phyloP scores from a whole-genome alignment of 2,329 filamentous ascomycete genomes.

The Colletotrichum navitas region DNA sequence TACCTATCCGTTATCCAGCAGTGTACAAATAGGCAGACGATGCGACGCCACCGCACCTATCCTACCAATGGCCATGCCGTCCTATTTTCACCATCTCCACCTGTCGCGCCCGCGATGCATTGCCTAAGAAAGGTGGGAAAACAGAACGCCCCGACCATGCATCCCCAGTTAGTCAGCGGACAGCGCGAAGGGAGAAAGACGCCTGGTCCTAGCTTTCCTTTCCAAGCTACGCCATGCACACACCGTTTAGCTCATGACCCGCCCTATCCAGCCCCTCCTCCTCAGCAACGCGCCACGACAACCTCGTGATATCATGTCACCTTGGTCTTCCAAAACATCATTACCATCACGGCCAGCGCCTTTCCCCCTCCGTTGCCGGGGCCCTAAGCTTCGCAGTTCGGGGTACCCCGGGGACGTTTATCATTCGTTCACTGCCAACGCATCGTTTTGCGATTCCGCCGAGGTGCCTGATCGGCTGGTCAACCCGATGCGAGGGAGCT shows the following conservation, averaged over 20 bases:
- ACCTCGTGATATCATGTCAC: constrained; percentile 21
- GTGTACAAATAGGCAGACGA: neutral
- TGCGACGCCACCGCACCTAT: neutral
- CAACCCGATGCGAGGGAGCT: constrained; percentile 2
- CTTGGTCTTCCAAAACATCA: neutral
- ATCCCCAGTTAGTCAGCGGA: neutral
- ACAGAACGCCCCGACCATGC: neutral
- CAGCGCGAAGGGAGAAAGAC: neutral
- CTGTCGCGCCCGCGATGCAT: neutral
- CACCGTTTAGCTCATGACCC: constrained; percentile 9
- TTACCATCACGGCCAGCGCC: neutral
- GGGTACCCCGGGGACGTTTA: neutral
- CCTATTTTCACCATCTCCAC: neutral
- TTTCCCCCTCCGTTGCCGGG: neutral
- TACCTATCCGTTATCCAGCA: neutral
- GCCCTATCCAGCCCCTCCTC: constrained; percentile 26
- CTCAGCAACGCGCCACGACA: constrained; percentile 15
- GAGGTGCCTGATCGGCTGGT: neutral
- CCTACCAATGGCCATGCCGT: neutral
- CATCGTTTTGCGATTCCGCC: neutral
- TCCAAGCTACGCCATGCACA: constrained; percentile 4
- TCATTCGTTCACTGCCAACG: neutral
- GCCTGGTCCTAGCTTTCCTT: constrained; percentile 34
- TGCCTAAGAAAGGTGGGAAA: constrained; percentile 7
- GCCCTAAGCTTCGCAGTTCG: neutral